Conservation (phyloP, 2,329 filamentous ascomycete genomes). For the Corinectria fuckeliana region DNA sequence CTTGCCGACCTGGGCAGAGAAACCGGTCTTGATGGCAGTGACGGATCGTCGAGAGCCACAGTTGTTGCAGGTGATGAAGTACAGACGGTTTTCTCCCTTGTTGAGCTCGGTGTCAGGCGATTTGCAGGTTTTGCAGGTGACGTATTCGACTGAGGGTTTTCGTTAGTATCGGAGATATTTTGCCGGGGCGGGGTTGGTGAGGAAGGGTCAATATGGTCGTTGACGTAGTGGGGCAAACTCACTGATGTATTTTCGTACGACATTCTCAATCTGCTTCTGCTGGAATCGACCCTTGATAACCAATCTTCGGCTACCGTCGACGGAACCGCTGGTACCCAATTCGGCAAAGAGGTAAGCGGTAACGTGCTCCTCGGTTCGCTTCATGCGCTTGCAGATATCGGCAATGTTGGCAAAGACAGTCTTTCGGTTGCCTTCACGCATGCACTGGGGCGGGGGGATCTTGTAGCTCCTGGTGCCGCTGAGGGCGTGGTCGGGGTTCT, state of each 20-base stretch:
- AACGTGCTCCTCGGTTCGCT: constrained; percentile 96
- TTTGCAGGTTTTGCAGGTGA: constrained; percentile 98
- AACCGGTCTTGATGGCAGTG: constrained; percentile 99
- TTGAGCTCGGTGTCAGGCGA: constrained; percentile 93
- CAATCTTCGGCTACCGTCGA: constrained; percentile 88
- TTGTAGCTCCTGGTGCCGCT: constrained; percentile 95
- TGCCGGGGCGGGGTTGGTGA: background rate
- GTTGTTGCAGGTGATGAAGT: constrained; percentile 95
- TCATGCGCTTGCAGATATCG: constrained; percentile 99
- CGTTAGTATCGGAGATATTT: constrained; percentile 39
- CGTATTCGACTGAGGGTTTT: constrained; percentile 77
- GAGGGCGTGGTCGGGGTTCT: constrained; percentile 94
- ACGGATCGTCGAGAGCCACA: constrained; percentile 85
- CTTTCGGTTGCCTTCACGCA: constrained; percentile 99
- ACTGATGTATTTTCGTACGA: constrained; percentile 94
- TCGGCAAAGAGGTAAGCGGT: constrained; percentile 97
- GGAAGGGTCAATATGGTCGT: no score
- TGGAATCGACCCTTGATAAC: constrained; percentile 99
- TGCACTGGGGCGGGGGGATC: constrained; percentile 97
- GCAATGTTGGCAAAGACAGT: constrained; percentile 99
- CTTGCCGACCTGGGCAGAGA: constrained; percentile 99
- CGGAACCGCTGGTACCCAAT: constrained; percentile 94
- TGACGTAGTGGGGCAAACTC: constrained; percentile 49
- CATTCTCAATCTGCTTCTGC: constrained; percentile 99
- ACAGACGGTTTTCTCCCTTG: constrained; percentile 98